Base-by-base conservation (phyloP, 805 yeast species). In the Yarrowia deformans region DNA sequence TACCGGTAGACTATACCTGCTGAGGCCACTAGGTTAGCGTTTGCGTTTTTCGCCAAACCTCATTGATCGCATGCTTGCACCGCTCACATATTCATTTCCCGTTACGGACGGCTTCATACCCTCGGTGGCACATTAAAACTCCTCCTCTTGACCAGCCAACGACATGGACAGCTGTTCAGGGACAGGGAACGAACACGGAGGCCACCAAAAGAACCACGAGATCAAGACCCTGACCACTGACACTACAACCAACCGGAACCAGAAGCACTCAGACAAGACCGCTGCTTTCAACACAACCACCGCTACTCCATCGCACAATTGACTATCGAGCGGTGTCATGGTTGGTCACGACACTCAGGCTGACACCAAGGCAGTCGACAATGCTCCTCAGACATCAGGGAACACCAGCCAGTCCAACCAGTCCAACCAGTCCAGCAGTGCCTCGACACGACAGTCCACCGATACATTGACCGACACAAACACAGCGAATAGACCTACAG, bases 11-110 rank as follows among this genome's bases (percentile, higher is more conserved):
- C 55, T 34, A n/a, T 34, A 50, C 40, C 56, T 50, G 40, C 29
- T 19, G 45, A 16, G 61, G 16, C 35, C 37, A 23, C 18, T 40
- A 56, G 63, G 63, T 56, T 56, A 40, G 48, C 9, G 46, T 56
- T 55, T 29, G 63, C 48, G 23, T 56, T 56, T 56, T 56, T 40
- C 48, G 63, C 48, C 63, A 56, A 56, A 56, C 48, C 63, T 40
- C 48, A 56, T 42, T 56, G 60, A 54, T 54, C 60, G 60, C 60
- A 56, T 56, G 63, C 63, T 56, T 34, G 48, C 63, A 40, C 48
- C 19, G 35, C 37, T 56, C 63, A 39, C 63, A 16, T 40, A 56
- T 29, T 40, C 63, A 56, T 56, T 56, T 56, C 63, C 63, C 63
- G 48, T 56, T 55, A 39, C 45, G 61, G 45, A 5, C 45, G 18